These are phyloP conservation scores for Thermoascus crustaceus DNA, from an alignment of 2,329 filamentous ascomycete genomes.

Conservation along the genomic window DNA sequence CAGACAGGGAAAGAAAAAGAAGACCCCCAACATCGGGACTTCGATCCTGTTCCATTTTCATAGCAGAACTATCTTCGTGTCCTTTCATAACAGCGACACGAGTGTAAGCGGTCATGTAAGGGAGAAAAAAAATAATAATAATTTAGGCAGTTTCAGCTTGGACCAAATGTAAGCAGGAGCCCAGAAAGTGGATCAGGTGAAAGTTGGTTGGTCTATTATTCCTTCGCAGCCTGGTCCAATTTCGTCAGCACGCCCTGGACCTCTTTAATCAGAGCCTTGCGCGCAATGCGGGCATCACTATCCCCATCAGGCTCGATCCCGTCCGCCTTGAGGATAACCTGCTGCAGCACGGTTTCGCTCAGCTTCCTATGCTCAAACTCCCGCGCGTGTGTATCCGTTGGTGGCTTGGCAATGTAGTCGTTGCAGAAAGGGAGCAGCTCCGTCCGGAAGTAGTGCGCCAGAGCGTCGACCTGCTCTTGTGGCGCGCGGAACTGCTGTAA, in stretches of 20 bases:
- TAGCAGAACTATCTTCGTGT: no score
- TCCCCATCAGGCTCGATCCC: slow-evolving; percentile 64
- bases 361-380: slow-evolving; percentile 38
- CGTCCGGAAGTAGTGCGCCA: slow-evolving; percentile 29
- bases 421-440: slow-evolving; percentile 32
- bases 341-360: slow-evolving; percentile 35
- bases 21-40: no score
- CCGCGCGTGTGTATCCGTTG: slow-evolving; percentile 30
- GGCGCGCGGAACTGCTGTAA: slow-evolving; percentile 24
- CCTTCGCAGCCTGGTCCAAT: slow-evolving; percentile 27
- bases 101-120: no score
- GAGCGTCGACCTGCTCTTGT: slow-evolving; percentile 30
- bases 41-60: no score
- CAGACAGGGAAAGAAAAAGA: no score
- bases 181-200: neutral
- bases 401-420: slow-evolving; percentile 31
- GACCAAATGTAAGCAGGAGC: no score
- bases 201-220: slow-evolving; percentile 7
- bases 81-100: no score
- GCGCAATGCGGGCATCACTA: slow-evolving; percentile 48
- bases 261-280: slow-evolving; percentile 35
- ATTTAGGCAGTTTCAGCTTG: no score
- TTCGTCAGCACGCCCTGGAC: slow-evolving; percentile 31
- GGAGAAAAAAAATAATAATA: no score
- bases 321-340: slow-evolving; percentile 51